Conservation (phyloP, 148 eudicot genomes). For the Rhododendron molle region DNA sequence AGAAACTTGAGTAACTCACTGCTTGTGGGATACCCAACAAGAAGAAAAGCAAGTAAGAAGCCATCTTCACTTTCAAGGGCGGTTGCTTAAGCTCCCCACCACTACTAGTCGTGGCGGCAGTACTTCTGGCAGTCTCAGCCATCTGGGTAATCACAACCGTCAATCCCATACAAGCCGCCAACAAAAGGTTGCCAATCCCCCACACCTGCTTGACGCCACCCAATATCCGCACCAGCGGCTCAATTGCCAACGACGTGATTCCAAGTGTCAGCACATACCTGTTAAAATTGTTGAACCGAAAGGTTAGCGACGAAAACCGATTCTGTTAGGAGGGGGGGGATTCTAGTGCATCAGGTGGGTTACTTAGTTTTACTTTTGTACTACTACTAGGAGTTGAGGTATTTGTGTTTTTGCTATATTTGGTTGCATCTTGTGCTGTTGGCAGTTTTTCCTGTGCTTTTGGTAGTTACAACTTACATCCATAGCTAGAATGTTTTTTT, state of each 20-base stretch:
- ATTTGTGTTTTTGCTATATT: background rate
- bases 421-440: too few species aligned
- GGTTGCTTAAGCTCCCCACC: background rate
- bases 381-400: background rate
- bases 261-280: conserved; percentile 39
- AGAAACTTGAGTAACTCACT: background rate
- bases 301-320: background rate
- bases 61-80: background rate
- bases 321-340: background rate
- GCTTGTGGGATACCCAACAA: conserved; percentile 8
- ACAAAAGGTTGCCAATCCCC: conserved; percentile 51
- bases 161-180: conserved; percentile 40
- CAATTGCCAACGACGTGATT: conserved; percentile 41
- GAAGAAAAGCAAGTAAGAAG: background rate
- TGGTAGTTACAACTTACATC: too few species aligned
- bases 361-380: too few species aligned
- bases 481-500: too few species aligned
- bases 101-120: background rate
- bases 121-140: background rate
- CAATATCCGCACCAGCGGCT: conserved; percentile 27
- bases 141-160: conserved; percentile 35
- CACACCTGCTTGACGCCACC: conserved; percentile 58
- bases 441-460: too few species aligned
- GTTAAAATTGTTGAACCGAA: background rate
- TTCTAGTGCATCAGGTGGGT: background rate